Evolutionary conservation across 305 asterid genomes (phyloP).

Genomic region (Stenogyne calaminthoides): DNA sequence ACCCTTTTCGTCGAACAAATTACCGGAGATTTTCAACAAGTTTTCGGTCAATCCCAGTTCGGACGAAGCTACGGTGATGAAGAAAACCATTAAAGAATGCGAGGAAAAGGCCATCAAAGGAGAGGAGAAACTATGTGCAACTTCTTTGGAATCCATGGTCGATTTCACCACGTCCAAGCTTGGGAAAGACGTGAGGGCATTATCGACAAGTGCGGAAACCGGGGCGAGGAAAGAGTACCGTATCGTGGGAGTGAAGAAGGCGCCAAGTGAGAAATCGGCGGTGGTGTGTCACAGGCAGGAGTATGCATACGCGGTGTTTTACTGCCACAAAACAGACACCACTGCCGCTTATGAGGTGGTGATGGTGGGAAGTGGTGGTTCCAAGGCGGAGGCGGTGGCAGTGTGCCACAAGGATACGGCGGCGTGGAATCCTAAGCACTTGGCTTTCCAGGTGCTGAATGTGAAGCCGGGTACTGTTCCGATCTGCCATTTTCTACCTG

Average conservation of each 20-base stretch:
- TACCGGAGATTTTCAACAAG: slow-evolving; percentile 51
- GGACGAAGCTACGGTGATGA: slow-evolving; percentile 48
- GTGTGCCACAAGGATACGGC: slow-evolving; percentile 88
- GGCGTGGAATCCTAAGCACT: slow-evolving; percentile 85
- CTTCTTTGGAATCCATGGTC: slow-evolving; percentile 80
- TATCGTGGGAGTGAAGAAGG: slow-evolving; percentile 43
- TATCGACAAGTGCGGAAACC: slow-evolving; percentile 52
- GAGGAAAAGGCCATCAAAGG: slow-evolving; percentile 53
- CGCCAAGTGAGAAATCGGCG: slow-evolving; percentile 39
- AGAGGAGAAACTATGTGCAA: slow-evolving; percentile 71
- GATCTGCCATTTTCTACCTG: slow-evolving; percentile 89
- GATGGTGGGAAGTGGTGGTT: slow-evolving; percentile 55
- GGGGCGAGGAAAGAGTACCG: slow-evolving; percentile 42
- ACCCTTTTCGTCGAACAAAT: slow-evolving; percentile 65
- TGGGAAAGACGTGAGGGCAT: slow-evolving; percentile 53
- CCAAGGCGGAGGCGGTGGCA: slow-evolving; percentile 66
- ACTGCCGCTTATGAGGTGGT: slow-evolving; percentile 58
- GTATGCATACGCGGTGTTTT: slow-evolving; percentile 76
- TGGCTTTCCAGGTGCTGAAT: slow-evolving; percentile 86
- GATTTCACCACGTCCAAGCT: slow-evolving; percentile 71
- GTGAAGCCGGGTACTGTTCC: slow-evolving; percentile 83
- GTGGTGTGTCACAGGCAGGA: slow-evolving; percentile 78
- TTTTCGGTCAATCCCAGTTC: slow-evolving; percentile 55
- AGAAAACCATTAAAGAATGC: slow-evolving; percentile 58
- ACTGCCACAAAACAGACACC: slow-evolving; percentile 65